Percentiles rank a stretch among this genome's conserved stretches.
phyloP scores from a whole-genome alignment of 345 rosid species.

The Trapa incisa region DNA sequence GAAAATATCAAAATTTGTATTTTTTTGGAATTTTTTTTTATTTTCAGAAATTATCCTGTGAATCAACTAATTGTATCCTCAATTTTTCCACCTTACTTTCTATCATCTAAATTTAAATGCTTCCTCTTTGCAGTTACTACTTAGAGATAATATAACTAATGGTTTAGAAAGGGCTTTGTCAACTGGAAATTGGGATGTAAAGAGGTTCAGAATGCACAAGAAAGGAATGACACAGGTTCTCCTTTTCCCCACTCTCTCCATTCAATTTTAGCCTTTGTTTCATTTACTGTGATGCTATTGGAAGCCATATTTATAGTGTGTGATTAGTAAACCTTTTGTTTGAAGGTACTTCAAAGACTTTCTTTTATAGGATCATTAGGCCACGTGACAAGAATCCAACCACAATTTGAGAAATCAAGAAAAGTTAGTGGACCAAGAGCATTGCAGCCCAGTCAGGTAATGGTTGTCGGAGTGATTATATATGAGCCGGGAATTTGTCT shows the following conservation, averaged over 20 bases:
- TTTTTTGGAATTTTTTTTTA: no score
- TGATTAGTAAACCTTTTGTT: conserved; percentile 14
- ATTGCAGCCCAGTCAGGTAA: conserved; percentile 95
- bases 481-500: neutral
- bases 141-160: conserved; percentile 30
- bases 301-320: conserved; percentile 5
- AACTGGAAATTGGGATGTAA: conserved; percentile 81
- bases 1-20: no score
- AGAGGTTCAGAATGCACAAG: conserved; percentile 90
- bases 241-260: conserved; percentile 6
- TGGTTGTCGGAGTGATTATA: conserved; percentile 1
- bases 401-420: conserved; percentile 93
- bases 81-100: neutral
- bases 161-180: conserved; percentile 89
- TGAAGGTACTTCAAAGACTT: conserved; percentile 66
- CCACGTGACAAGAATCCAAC: conserved; percentile 59
- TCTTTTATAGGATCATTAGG: conserved; percentile 78
- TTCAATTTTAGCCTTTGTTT: conserved; percentile 7
- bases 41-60: no score
- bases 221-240: conserved; percentile 94
- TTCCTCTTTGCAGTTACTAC: conserved; percentile 24
- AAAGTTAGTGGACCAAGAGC: conserved; percentile 99
- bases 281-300: conserved; percentile 2
- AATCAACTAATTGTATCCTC: neutral
- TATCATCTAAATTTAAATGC: neutral